Evolutionary conservation across 257 asterid genomes (phyloP).

Genomic region (Rhazya stricta): DNA sequence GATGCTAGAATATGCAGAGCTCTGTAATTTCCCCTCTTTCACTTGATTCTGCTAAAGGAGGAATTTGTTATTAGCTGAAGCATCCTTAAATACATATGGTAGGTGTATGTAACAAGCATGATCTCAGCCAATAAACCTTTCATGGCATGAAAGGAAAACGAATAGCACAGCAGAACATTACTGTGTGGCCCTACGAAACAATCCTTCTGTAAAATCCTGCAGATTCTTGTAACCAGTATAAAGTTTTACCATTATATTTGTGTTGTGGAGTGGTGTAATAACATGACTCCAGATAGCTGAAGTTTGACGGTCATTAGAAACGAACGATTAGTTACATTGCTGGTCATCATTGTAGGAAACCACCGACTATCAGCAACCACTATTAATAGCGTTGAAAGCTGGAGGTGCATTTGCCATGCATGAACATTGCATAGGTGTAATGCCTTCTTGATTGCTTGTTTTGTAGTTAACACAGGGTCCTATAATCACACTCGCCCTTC

Average conservation of each 20-base stretch:
- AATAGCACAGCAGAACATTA: background rate
- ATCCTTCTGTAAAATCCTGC: background rate
- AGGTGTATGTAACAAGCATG: background rate
- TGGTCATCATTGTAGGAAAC: too few relatives aligned
- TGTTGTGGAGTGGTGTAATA: background rate
- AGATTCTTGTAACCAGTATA: background rate
- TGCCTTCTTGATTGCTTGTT: too few relatives aligned
- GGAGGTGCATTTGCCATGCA: too few relatives aligned
- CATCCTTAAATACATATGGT: background rate
- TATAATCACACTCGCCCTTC: too few relatives aligned
- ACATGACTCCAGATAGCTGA: too few relatives aligned
- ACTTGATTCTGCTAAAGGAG: too few relatives aligned
- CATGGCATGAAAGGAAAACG: background rate
- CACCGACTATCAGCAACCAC: too few relatives aligned
- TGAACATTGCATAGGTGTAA: too few relatives aligned
- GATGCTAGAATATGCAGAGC: constrained; percentile 74
- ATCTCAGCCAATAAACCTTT: background rate
- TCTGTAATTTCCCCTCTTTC: constrained; percentile 29
- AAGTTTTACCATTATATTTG: background rate
- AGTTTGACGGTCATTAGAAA: background rate
- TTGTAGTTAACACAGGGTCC: too few relatives aligned
- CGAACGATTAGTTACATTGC: background rate
- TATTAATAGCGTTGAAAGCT: too few relatives aligned
- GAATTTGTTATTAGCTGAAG: too few relatives aligned
- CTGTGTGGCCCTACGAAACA: background rate